Evolutionary conservation across 257 asterid genomes (phyloP).

Genomic region (Echium plantagineum): DNA sequence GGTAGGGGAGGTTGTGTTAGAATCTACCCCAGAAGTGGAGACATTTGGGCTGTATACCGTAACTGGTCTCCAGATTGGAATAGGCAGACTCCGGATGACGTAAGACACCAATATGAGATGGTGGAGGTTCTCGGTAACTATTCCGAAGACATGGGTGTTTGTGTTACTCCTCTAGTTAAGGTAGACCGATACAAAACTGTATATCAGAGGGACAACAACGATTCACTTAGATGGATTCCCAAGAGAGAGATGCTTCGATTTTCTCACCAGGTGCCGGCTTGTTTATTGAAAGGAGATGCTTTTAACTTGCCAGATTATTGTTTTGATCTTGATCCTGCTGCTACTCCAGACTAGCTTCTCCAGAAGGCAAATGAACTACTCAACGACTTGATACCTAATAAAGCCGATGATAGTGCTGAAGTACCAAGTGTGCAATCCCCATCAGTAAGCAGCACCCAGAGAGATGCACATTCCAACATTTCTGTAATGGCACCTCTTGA

Average conservation of each 20-base stretch:
- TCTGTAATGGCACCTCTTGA: constrained; percentile 7
- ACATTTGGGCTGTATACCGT: constrained; percentile 83
- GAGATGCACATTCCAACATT: constrained; percentile 15
- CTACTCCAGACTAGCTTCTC: constrained; percentile 83
- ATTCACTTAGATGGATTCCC: constrained; percentile 54
- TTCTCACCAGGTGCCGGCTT: constrained; percentile 93
- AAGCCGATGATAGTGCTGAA: constrained; percentile 11
- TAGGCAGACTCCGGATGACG: constrained; percentile 59
- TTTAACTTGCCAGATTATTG: constrained; percentile 64
- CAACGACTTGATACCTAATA: constrained; percentile 10
- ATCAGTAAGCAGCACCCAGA: constrained; percentile 13
- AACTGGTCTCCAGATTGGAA: constrained; percentile 94
- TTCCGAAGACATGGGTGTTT: constrained; percentile 74
- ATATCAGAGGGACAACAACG: constrained; percentile 44
- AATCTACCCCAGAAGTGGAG: constrained; percentile 84
- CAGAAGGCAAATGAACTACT: constrained; percentile 23
- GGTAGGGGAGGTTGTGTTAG: constrained; percentile 94
- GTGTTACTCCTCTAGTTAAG: constrained; percentile 64
- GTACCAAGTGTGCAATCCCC: constrained; percentile 11
- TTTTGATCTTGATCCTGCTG: constrained; percentile 99
- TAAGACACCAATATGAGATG: constrained; percentile 93
- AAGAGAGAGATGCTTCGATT: constrained; percentile 88
- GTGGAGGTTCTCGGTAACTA: constrained; percentile 87
- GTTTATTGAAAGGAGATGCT: constrained; percentile 48
- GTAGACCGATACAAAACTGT: constrained; percentile 83